These are phyloP conservation scores for Pezicula radicicola DNA, from an alignment of 2,329 filamentous ascomycete species.

Conservation along the genomic window DNA sequence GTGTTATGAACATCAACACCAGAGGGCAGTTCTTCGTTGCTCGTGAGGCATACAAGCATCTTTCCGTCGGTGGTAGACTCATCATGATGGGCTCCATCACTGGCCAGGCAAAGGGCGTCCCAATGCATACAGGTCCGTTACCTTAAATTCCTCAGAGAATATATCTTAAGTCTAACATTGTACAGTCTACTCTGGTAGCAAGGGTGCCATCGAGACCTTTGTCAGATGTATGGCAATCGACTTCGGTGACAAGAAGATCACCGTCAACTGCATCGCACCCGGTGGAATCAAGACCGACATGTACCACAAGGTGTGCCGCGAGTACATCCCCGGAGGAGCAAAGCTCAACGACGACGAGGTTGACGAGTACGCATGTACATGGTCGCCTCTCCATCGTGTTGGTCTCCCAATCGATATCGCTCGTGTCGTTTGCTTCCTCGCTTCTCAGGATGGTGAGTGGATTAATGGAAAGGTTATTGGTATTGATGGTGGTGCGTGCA, in stretches of 20 bases:
- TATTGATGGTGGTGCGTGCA: conserved; percentile 20
- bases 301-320: conserved; percentile 61
- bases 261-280: conserved; percentile 64
- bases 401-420: conserved; percentile 67
- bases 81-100: conserved; percentile 75
- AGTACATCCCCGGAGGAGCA: conserved; percentile 58
- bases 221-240: conserved; percentile 72
- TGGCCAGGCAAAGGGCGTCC: conserved; percentile 62
- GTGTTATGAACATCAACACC: conserved; percentile 67
- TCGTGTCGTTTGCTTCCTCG: conserved; percentile 58
- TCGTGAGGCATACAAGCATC: conserved; percentile 66
- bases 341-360: conserved; percentile 54
- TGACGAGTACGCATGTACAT: conserved; percentile 59
- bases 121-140: conserved; percentile 51
- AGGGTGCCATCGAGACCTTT: conserved; percentile 75
- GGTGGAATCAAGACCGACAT: conserved; percentile 68
- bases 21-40: conserved; percentile 72
- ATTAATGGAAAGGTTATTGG: conserved; percentile 20
- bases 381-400: conserved; percentile 63
- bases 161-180: background rate
- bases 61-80: conserved; percentile 65
- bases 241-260: conserved; percentile 64
- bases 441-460: conserved; percentile 52
- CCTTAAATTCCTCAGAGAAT: background rate
- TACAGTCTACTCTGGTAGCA: conserved; percentile 67